Percentiles rank a stretch among this genome's conserved stretches.
phyloP scores from a whole-genome alignment of 1,284 basidiomycete genomes.

The Mycosarcoma maydis region DNA sequence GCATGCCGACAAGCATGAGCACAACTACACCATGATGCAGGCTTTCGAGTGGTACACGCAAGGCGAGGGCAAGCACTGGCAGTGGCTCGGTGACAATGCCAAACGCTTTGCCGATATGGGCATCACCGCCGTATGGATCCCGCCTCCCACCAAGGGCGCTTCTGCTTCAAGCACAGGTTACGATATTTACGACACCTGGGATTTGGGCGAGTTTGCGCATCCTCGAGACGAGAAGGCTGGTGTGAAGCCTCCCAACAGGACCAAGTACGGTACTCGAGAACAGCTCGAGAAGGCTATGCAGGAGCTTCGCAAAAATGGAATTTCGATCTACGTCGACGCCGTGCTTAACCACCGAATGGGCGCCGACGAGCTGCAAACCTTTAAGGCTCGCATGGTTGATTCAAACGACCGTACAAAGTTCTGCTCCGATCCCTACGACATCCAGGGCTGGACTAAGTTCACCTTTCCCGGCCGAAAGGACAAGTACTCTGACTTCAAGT shows the following conservation, averaged over 20 bases:
- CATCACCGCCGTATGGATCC: slow-evolving; percentile 79
- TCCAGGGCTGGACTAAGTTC: slow-evolving; percentile 71
- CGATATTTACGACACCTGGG: slow-evolving; percentile 65
- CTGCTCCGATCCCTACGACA: slow-evolving; percentile 43
- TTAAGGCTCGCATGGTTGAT: slow-evolving; percentile 67
- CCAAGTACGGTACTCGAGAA: slow-evolving; percentile 90
- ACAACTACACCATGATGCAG: slow-evolving; percentile 56
- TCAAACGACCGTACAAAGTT: slow-evolving; percentile 44
- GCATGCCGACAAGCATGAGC: slow-evolving; percentile 47
- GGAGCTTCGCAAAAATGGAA: slow-evolving; percentile 68
- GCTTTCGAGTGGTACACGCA: slow-evolving; percentile 68
- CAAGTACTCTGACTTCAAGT: slow-evolving; percentile 73
- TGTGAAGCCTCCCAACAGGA: slow-evolving; percentile 69
- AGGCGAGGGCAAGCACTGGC: slow-evolving; percentile 77
- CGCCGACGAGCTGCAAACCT: slow-evolving; percentile 80
- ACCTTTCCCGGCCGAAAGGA: slow-evolving; percentile 80
- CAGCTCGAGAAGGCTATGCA: slow-evolving; percentile 78
- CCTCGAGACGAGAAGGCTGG: slow-evolving; percentile 77
- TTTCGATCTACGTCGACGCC: slow-evolving; percentile 69
- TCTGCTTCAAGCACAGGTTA: slow-evolving; percentile 69
- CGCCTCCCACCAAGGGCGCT: slow-evolving; percentile 68
- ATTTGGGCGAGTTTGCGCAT: slow-evolving; percentile 80
- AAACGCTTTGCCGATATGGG: slow-evolving; percentile 79
- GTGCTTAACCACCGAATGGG: slow-evolving; percentile 74
- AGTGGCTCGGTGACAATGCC: slow-evolving; percentile 78